Percentiles rank a stretch among this genome's conserved stretches.
Conservation (phyloP, 805 yeast species). For the Starmerella khaoyaiensis region DNA sequence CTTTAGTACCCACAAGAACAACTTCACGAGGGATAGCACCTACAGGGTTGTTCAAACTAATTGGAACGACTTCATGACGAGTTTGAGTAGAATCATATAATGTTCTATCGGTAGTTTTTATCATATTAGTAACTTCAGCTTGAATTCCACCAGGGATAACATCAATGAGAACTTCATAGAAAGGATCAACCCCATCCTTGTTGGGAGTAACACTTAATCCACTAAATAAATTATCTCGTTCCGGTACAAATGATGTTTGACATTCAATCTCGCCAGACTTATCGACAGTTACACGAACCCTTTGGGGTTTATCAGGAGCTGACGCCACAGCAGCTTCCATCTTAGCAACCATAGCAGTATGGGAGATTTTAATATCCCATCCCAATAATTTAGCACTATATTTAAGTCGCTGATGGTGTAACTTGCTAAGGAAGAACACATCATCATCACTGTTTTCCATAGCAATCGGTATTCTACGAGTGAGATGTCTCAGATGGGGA, state of each 20-base stretch:
- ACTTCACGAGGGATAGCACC: slow-evolving; percentile 43
- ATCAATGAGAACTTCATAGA: slow-evolving; percentile 57
- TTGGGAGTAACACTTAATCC: slow-evolving; percentile 20
- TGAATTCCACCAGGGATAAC: slow-evolving; percentile 21
- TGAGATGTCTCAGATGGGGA: slow-evolving; percentile 36
- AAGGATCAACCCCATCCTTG: slow-evolving; percentile 18
- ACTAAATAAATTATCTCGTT: slow-evolving; percentile 24
- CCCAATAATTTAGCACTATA: slow-evolving; percentile 44
- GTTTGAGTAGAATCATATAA: slow-evolving; percentile 35
- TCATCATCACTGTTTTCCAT: slow-evolving; percentile 23
- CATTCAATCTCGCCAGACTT: slow-evolving; percentile 29
- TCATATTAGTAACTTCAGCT: slow-evolving; percentile 45
- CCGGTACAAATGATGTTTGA: slow-evolving; percentile 29
- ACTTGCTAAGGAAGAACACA: slow-evolving; percentile 48
- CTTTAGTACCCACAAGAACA: slow-evolving; percentile 47
- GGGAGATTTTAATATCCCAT: slow-evolving; percentile 35
- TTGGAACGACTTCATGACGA: no score
- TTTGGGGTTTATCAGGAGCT: slow-evolving; percentile 28
- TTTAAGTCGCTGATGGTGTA: slow-evolving; percentile 50
- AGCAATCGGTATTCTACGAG: slow-evolving; percentile 22
- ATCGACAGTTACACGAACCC: slow-evolving; percentile 37
- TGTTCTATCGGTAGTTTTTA: slow-evolving; percentile 67
- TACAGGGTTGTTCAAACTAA: no score
- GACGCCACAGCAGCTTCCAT: slow-evolving; percentile 23
- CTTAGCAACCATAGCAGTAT: slow-evolving; percentile 32